phyloP scores from a whole-genome alignment of 805 yeast genomes.

The Limtongozyma cylindracea region DNA sequence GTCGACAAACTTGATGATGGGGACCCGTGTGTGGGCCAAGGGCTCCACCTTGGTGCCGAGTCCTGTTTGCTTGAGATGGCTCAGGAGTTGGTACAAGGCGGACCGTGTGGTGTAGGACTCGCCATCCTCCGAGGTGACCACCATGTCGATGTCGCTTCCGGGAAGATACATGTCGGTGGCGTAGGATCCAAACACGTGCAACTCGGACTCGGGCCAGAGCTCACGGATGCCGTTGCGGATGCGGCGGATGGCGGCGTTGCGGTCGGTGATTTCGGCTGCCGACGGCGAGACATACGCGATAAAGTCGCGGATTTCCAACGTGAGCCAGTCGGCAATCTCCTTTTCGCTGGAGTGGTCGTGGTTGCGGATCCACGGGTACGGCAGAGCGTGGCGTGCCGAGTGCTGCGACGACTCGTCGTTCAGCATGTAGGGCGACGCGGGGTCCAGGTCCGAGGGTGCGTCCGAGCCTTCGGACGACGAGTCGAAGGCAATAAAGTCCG shows the following conservation, averaged over 20 bases:
- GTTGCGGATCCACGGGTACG: constrained; percentile 54
- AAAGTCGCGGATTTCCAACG: constrained; percentile 67
- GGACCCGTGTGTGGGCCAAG: constrained; percentile 77
- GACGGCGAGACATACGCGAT: constrained; percentile 73
- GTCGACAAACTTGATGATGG: constrained; percentile 80
- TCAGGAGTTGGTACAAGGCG: constrained; percentile 47
- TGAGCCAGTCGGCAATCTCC: constrained; percentile 71
- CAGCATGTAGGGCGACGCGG: too few relatives aligned
- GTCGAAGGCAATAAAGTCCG: too few relatives aligned
- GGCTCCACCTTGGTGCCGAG: constrained; percentile 61
- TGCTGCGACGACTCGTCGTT: too few relatives aligned
- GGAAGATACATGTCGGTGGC: constrained; percentile 88
- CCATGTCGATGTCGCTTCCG: constrained; percentile 91
- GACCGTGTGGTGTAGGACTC: constrained; percentile 29
- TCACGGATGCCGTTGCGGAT: constrained; percentile 23
- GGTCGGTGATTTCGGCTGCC: constrained; percentile 34
- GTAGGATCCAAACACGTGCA: constrained; percentile 78
- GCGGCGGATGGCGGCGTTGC: constrained; percentile 39
- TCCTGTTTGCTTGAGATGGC: constrained; percentile 30
- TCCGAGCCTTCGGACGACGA: too few relatives aligned
- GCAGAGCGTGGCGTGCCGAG: too few relatives aligned
- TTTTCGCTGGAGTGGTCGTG: constrained; percentile 55
- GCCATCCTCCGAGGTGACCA: constrained; percentile 37
- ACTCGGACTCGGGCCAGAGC: constrained; percentile 59
- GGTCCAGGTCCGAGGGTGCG: too few relatives aligned